These are phyloP conservation scores for Hsuehochloa calcarea DNA, from an alignment of 176 grass and related monocot genomes.

Conservation along the genomic window DNA sequence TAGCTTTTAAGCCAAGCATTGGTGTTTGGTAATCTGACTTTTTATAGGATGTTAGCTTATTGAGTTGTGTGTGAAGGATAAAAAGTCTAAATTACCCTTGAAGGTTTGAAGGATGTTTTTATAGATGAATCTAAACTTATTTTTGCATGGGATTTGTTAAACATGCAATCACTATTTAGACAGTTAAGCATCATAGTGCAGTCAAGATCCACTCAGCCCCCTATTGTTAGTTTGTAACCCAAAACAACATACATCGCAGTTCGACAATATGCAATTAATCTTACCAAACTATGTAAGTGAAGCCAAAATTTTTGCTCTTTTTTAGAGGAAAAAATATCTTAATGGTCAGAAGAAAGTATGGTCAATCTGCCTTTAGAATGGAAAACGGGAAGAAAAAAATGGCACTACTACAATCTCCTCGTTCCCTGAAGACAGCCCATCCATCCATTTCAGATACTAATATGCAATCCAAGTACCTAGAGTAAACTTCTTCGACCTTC, in stretches of 20 bases:
- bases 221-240: not conserved
- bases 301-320: not conserved
- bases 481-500: conserved; percentile 67
- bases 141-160: too few species aligned
- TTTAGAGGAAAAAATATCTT: not conserved
- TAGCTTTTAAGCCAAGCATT: too few species aligned
- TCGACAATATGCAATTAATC: not conserved
- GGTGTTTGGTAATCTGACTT: too few species aligned
- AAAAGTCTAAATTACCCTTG: too few species aligned
- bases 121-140: too few species aligned
- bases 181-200: not conserved
- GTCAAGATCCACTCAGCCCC: not conserved
- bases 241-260: not conserved
- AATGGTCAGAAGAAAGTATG: not conserved
- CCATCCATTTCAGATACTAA: conserved; percentile 70
- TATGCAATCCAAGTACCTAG: conserved; percentile 59
- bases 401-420: conserved; percentile 22
- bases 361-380: not conserved
- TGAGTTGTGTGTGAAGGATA: too few species aligned
- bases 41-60: too few species aligned
- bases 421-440: conserved; percentile 79
- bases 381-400: not conserved
- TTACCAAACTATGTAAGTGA: not conserved
- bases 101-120: too few species aligned
- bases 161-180: not conserved